Evolutionary conservation across 306 rosid species (phyloP), one percentile per base, ranked within the genome.

Genomic region (Quercus berberidifolia): DNA sequence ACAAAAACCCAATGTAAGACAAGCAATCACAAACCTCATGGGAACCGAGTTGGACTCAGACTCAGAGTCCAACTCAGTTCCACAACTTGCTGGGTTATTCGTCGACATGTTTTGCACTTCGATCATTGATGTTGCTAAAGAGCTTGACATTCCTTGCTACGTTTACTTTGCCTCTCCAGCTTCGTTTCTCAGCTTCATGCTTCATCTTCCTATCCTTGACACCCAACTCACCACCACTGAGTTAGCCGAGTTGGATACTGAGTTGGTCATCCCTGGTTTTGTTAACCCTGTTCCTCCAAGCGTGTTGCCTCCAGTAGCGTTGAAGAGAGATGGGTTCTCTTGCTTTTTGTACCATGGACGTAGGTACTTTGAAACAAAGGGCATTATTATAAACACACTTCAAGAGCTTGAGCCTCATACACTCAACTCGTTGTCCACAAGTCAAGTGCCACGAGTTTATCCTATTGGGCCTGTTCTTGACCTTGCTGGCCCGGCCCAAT

Each of bases 81-180:
- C 10, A 9, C 83, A 58, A 70, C 60, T 89, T 70, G 85, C 65
- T 7, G 89, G 87, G 15, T 31, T 91, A 6, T 86, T 89, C 82
- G 76, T 89, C 18, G 96, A 84, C 78, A 76, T 91, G 87, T 89
- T 91, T 43, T 62, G 83, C 73, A 86, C 88, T 67, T 10, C 90
- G 49, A 52, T 83, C 73, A 78, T 84, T n/a, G 91, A 91, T 51
- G 89, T 91, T 17, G 93, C 96, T 6, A 33, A 74, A 23, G 96
- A 89, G 58, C 81, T 91, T 62, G 63, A 60, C 33, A 3, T 89
- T 73, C 87, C 91, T 63, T 87, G 87, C 78, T 91, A 87, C 88
- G 86, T 91, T n/a, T 87, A 55, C 78, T 91, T 76, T 69, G 63
- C 92, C 0, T 87, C 92, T 4, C 89, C 92, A 21, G 91, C 91